These are phyloP conservation scores for Fusarium domesticum DNA, from an alignment of 2,329 filamentous ascomycete species.

Conservation along the genomic window DNA sequence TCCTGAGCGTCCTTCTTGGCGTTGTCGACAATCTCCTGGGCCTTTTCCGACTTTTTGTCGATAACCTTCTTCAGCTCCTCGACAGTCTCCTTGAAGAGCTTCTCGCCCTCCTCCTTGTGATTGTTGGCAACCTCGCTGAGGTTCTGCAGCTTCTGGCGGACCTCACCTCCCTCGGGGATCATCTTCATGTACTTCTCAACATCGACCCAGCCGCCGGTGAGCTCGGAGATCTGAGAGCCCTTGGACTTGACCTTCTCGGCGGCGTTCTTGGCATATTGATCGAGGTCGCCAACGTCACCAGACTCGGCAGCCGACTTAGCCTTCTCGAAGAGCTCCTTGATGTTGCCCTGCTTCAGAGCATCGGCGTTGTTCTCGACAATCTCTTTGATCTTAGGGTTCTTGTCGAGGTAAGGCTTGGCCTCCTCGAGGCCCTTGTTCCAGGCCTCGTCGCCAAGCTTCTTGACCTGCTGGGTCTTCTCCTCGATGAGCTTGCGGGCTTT, in stretches of 20 bases:
- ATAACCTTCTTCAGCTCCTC: constrained; percentile 64
- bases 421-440: constrained; percentile 71
- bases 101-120: constrained; percentile 67
- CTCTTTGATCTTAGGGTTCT: constrained; percentile 73
- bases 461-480: constrained; percentile 66
- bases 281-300: constrained; percentile 51
- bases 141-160: constrained; percentile 63
- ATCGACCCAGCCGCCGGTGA: constrained; percentile 42
- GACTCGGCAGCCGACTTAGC: constrained; percentile 60
- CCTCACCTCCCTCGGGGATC: constrained; percentile 62
- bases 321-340: constrained; percentile 60
- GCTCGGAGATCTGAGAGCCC: constrained; percentile 29
- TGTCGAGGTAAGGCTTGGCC: constrained; percentile 69
- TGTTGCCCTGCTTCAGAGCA: constrained; percentile 63
- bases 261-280: constrained; percentile 35
- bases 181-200: constrained; percentile 63
- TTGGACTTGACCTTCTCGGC: constrained; percentile 45
- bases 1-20: constrained; percentile 48
- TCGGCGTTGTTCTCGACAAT: constrained; percentile 69
- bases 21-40: constrained; percentile 57
- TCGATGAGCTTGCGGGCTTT: constrained; percentile 62
- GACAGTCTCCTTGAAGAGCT: constrained; percentile 65
- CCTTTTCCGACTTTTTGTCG: constrained; percentile 55
- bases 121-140: constrained; percentile 63
- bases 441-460: constrained; percentile 66